Base-by-base conservation (phyloP, 1,284 basidiomycete genomes). In the Sphagnurus paluster region DNA sequence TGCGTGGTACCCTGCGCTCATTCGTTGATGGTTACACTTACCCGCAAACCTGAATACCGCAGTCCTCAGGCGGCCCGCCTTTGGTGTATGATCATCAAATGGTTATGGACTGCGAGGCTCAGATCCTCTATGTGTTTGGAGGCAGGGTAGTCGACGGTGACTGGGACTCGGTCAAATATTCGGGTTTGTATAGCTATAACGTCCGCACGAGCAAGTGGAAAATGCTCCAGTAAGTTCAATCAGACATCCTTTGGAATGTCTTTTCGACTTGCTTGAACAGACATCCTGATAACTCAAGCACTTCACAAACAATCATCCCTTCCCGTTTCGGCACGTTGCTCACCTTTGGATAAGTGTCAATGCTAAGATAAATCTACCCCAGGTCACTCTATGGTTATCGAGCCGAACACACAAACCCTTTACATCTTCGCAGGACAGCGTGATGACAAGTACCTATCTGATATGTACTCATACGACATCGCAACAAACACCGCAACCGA, bases 11-110 rank as follows among this genome's bases (percentile, higher is more conserved):
- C 10, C 10, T 5, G 10, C 5, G 3, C 16, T 17, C 24, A 5
- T 34, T 14, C 23, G 11, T 13, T 29, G 6, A 17, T 20, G 29
- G 26, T 16, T 10, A 38, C 19, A 16, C 32, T 17, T 45, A 19
- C 36, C 39, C 26, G 23, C 34, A 35, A 48, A 23, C n/a, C n/a
- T n/a, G n/a, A n/a, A n/a, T n/a, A n/a, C 6, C 3, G 10, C 49
- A 87, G 85, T 61, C 69, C 2, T 72, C 77, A 5, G 82, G 82
- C 8, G 88, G 88, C 0, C 90, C 90, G 4, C 82, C 84, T 1
- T 69, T 91, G 26, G 70, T 91, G 41, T 89, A 83, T 55, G 90
- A 92, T 61, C 90, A 91, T 58, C 86, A 90, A 60, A 87, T 93
- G 79, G 81, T 74, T 29, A 79, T 92, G 52, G 89, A 92, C 56